Base-by-base conservation (phyloP, 139 green algal species). In the Micromonas commoda region DNA sequence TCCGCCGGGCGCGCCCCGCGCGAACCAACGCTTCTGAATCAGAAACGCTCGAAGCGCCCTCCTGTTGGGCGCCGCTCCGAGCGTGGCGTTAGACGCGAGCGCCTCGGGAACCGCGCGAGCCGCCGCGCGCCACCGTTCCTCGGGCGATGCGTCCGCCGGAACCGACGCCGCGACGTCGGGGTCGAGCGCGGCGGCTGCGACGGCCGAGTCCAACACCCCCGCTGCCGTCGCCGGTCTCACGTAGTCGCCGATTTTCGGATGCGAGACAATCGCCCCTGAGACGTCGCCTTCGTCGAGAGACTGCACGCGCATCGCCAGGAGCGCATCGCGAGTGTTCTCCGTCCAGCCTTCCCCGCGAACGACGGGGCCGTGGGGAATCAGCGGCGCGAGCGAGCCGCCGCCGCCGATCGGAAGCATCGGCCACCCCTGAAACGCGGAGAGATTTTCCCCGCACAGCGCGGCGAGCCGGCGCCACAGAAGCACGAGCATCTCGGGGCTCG, bases 11-110 rank as follows among this genome's bases (percentile, higher is more conserved):
- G 51, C 37, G 64, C 16, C 39, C 24, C 37, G 28, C 33, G 28
- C 32, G 78, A 89, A 88, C 86, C 87, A 90, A 52, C 80, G 74
- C 4, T 32, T 34, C 81, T 93, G 89, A 73, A 89, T 79, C 79
- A 93, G 80, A 74, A 86, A 91, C 51, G 61, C 77, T 23, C 88
- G 78, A 65, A 92, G 82, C 77, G 91, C 88, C n/a, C 78, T 68
- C 39, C 87, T 72, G 79, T 91, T 87, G 26, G 77, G 67, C 16
- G 81, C 53, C 0, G 72, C 9, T 57, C 45, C 45, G 45, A 9
- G 45, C 45, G 9, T 16, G 45, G 9, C 9, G 9, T 16, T 57
- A 57, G 16, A 16, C 45, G 45, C 45, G 45, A 54, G 52, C 71
- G 71, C 24, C 16, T 33, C 28, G 53, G 24, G 37, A 80, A 33